Evolutionary conservation across 2,329 filamentous ascomycete genomes (phyloP).

Genomic region (Colletotrichum horii): DNA sequence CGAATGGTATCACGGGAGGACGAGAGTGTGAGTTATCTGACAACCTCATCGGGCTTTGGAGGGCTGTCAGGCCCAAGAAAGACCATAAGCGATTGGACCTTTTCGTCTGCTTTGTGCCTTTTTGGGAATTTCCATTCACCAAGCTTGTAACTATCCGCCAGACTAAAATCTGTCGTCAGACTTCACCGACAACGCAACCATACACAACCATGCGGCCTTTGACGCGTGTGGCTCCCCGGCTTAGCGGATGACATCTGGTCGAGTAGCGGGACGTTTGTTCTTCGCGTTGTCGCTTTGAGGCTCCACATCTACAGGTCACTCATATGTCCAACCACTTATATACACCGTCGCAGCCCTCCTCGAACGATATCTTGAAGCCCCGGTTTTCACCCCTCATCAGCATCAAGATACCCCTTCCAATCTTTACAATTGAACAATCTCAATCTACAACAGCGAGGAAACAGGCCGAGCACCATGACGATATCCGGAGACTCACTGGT

Average conservation of each 20-base stretch:
- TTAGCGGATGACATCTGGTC: neutral
- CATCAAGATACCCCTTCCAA: neutral
- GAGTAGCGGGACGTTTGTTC: neutral
- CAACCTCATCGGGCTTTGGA: neutral
- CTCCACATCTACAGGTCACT: neutral
- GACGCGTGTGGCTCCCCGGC: neutral
- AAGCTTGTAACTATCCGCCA: neutral
- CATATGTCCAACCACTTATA: neutral
- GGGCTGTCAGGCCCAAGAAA: neutral
- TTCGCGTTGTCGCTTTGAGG: neutral
- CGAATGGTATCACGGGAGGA: neutral
- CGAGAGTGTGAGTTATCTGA: neutral
- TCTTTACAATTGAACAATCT: neutral
- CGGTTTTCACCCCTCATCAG: neutral
- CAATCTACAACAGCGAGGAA: neutral
- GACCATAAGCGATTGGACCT: neutral
- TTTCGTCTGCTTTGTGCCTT: neutral
- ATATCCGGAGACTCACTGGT: neutral
- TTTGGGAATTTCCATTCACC: neutral
- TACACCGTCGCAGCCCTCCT: neutral
- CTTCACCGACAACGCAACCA: neutral
- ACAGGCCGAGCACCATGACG: neutral
- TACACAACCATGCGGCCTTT: neutral
- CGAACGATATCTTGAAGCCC: neutral
- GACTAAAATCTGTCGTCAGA: slow-evolving; percentile 18